A percentile compares a stretch with the other conserved stretches of the same genome.
Conservation (phyloP, 2,329 filamentous ascomycete species). For the Claviceps spartinae region DNA sequence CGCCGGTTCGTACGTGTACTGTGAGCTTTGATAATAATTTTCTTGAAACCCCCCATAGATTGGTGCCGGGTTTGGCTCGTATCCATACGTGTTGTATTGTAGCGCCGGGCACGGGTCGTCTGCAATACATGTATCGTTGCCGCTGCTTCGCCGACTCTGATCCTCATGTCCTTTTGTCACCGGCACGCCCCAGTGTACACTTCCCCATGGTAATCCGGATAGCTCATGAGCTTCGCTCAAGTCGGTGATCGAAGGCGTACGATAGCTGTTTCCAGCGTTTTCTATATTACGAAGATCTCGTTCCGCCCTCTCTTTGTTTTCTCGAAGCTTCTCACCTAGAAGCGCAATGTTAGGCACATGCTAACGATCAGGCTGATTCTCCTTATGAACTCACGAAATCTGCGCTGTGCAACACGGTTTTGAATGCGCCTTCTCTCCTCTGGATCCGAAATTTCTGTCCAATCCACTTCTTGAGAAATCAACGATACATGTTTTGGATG, state of each 20-base stretch:
- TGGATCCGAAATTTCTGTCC: slow-evolving; percentile 55
- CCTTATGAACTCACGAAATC: slow-evolving; percentile 46
- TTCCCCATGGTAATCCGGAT: slow-evolving; percentile 60
- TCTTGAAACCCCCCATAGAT: slow-evolving; percentile 23
- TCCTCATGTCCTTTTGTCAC: slow-evolving; percentile 37
- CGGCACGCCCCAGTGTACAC: slow-evolving; percentile 46
- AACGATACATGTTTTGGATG: slow-evolving; percentile 22
- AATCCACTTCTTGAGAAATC: slow-evolving; percentile 42
- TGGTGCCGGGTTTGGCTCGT: slow-evolving; percentile 13
- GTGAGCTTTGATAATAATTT: slow-evolving; percentile 17
- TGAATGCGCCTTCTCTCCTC: slow-evolving; percentile 62
- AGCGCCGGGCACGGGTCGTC: slow-evolving; percentile 19
- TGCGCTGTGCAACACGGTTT: slow-evolving; percentile 62
- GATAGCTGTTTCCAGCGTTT: slow-evolving; percentile 51
- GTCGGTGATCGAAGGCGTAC: slow-evolving; percentile 43
- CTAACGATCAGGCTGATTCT: neutral
- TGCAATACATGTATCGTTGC: slow-evolving; percentile 21
- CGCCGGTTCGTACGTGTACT: slow-evolving; percentile 15
- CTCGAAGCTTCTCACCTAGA: slow-evolving; percentile 55
- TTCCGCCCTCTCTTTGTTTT: slow-evolving; percentile 52
- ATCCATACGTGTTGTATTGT: slow-evolving; percentile 15
- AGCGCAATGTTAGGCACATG: slow-evolving; percentile 3
- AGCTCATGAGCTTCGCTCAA: slow-evolving; percentile 36
- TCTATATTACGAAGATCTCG: slow-evolving; percentile 50
- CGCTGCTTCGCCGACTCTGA: slow-evolving; percentile 29